Evolutionary conservation across 176 grass and related monocot genomes (phyloP), one percentile per base, ranked within the genome.

Genomic region (Cenchrus purpureus): DNA sequence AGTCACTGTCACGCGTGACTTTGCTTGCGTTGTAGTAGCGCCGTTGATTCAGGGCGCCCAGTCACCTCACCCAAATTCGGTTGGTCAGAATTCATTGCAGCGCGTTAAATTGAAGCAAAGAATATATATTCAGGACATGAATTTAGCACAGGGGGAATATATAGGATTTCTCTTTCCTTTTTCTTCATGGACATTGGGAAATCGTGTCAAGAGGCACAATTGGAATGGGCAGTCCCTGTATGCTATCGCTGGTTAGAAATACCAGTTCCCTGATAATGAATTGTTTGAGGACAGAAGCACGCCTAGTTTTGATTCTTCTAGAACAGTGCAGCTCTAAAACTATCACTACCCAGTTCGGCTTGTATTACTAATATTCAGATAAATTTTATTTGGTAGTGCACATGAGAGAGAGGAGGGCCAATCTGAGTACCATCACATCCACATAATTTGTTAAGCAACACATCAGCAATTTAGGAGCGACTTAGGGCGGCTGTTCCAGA

Each of bases 381-480:
- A 55, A 32, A 15, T 8, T 73, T 2, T 63, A n/a, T 61, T 46
- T 82, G 48, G 6, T 59, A 17, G 28, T 69, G 34, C 70, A n/a
- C 10, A 3, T 0, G 2, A 5, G 4, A 28, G 46, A 2, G 56
- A 12, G 4, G 46, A 2, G 46, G 12, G 4, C 70, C 28, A 62
- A 76, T 50, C 22, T 9, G 51, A 73, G 76, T 64, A 82, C 12
- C 32, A 71, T 55, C 63, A 70, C 78, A 71, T 86, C 63, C n/a
- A 51, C 48, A 45, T 6, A 80, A 81, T 76, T 76, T 85, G 51
- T 51, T 76, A 85, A 54, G 31, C 0, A 78, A 58, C 75, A 46
- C 75, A 65, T 71, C 70, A 81, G 31, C n/a, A 70, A 81, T 53
- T 34, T 17, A 54, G 62, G 7, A 43, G 49, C 16, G 44, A 28